Percentiles rank a stretch among this genome's conserved stretches.
Evolutionary conservation across 345 rosid species (phyloP).

Genomic region (Erucastrum elatum): DNA sequence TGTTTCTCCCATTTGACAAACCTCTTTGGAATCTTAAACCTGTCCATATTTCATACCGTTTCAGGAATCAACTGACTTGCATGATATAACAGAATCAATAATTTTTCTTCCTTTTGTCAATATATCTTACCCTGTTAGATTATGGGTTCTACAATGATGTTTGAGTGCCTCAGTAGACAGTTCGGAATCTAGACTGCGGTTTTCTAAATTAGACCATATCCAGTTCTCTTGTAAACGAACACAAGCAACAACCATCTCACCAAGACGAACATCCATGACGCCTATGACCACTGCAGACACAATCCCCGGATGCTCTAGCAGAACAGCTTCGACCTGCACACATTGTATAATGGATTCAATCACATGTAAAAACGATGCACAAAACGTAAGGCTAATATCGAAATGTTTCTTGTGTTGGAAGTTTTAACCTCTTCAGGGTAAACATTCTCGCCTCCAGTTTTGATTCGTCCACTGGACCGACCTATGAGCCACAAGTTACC

Average conservation of each 20-base stretch:
- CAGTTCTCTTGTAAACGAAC: conserved; percentile 55
- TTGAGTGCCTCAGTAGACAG: conserved; percentile 57
- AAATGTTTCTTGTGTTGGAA: conserved; percentile 10
- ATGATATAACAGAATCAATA: not conserved
- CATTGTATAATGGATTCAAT: not conserved
- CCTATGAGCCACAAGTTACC: conserved; percentile 86
- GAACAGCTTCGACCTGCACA: conserved; percentile 59
- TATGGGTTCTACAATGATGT: conserved; percentile 48
- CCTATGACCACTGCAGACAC: conserved; percentile 59
- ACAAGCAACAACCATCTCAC: conserved; percentile 80
- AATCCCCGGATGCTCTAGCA: conserved; percentile 64
- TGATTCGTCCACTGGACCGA: conserved; percentile 65
- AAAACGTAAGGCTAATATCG: not conserved
- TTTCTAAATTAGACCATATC: conserved; percentile 55
- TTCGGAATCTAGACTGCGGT: conserved; percentile 20
- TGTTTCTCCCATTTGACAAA: conserved; percentile 65
- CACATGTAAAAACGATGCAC: not conserved
- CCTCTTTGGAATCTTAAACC: conserved; percentile 75
- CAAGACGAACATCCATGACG: conserved; percentile 54
- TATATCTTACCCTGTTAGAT: conserved; percentile 57
- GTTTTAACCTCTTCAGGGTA: conserved; percentile 83
- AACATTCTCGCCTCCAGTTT: conserved; percentile 85
- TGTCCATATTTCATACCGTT: conserved; percentile 38
- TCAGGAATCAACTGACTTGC: not conserved
- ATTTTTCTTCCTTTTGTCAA: not conserved